Base-by-base conservation (phyloP, 768 basidiomycete species). In the Piloderma croceum region DNA sequence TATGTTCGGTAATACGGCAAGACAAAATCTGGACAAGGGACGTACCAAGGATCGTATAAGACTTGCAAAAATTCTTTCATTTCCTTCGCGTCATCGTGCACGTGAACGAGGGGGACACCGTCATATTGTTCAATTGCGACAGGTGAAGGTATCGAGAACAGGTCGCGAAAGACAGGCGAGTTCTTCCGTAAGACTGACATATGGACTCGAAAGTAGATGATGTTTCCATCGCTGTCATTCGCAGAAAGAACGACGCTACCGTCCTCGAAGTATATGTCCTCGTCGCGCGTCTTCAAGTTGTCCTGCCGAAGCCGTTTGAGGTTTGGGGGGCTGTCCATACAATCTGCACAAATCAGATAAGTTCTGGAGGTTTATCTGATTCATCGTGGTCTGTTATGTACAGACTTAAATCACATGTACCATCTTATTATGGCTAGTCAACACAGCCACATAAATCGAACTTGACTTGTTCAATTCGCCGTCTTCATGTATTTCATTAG, bases 191-290 rank as follows among this genome's bases (percentile, higher is more conserved):
- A 32, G 9, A 43, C 18, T 17, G 43, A 33, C 20, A 29, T 23
- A 31, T 51, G 41, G 3, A 53, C 43, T 5, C 44, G 39, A 29
- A 51, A 44, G 18, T 20, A 47, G 5, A 25, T 34, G 23, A 38
- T 25, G 23, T 24, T 24, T n/a, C 25, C 24, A 7, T 42, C 46
- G 5, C 32, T 17, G 19, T 15, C 10, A 7, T 19, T 22, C 10
- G 39, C 41, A 20, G 42, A 43, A 13, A 53, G 25, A 12, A 53
- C 31, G 21, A 51, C 13, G 32, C 39, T 51, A 1, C 49, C 52
- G 25, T 51, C 50, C n/a, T 48, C 37, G 19, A 42, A 48, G 37
- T 47, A 51, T 25, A 25, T 21, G 45, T 44, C 15, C 17, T 32
- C 6, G 36, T 37, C 18, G 9, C 20, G 10, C 34, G 7, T 41